Conservation (phyloP, 1,284 basidiomycete species). For the Takashimella tepidaria region DNA sequence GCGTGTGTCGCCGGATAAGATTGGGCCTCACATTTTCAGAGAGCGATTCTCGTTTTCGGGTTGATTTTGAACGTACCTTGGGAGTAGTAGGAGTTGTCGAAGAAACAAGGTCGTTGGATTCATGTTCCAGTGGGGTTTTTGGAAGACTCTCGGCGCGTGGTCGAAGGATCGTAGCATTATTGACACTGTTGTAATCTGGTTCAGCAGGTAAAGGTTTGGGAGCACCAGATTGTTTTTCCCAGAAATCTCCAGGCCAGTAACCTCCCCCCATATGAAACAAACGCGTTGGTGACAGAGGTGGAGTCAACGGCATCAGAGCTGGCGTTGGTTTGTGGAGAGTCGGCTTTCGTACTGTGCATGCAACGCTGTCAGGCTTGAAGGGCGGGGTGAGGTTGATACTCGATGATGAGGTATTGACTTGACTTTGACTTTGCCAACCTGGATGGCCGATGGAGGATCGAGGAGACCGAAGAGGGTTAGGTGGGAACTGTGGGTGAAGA, state of each 20-base stretch:
- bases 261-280: neutral
- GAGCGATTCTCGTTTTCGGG: neutral
- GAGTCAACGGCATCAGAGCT: neutral
- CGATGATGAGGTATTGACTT: too few relatives aligned
- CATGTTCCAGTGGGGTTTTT: neutral
- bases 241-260: neutral
- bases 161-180: neutral
- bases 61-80: neutral
- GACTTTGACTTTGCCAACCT: too few relatives aligned
- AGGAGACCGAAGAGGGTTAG: neutral
- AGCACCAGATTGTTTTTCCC: conserved; percentile 14
- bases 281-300: neutral
- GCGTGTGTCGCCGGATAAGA: conserved; percentile 6
- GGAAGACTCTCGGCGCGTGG: neutral
- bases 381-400: neutral
- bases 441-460: neutral
- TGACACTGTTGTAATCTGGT: conserved; percentile 5
- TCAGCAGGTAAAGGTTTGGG: conserved; percentile 12
- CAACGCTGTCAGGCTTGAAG: too few relatives aligned
- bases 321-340: neutral
- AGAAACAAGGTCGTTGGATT: neutral
- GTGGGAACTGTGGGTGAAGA: neutral
- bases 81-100: neutral
- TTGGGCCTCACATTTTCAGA: neutral
- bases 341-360: too few relatives aligned